These are phyloP conservation scores for Pseudoperonospora humuli DNA, from an alignment of 352 stramenopile genomes.

Conservation along the genomic window DNA sequence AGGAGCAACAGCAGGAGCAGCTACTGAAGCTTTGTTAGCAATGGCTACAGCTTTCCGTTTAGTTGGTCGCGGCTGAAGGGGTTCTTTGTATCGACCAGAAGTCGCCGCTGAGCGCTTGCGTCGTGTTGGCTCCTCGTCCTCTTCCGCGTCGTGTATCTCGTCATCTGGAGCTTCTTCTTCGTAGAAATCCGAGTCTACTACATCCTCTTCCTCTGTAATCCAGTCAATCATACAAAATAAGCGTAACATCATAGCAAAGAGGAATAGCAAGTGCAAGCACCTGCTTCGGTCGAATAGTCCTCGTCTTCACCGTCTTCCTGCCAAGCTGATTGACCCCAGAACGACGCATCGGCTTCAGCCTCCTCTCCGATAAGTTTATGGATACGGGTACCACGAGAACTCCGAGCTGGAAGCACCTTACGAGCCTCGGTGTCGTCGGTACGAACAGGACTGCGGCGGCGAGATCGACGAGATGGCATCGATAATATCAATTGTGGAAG, in stretches of 20 bases:
- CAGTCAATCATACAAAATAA: slow-evolving; percentile 2
- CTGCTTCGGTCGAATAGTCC: slow-evolving; percentile 85
- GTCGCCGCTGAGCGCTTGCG: slow-evolving; percentile 21
- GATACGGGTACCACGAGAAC: slow-evolving; percentile 70
- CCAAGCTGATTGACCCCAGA: slow-evolving; percentile 85
- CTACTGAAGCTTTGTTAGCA: not conserved
- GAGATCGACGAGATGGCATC: slow-evolving; percentile 8
- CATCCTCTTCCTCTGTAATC: slow-evolving; percentile 74
- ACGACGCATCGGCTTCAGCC: slow-evolving; percentile 79
- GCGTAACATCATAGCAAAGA: not conserved
- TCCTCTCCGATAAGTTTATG: slow-evolving; percentile 81
- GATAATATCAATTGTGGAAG: not conserved
- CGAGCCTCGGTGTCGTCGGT: slow-evolving; percentile 8
- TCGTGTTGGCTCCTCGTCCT: slow-evolving; percentile 30
- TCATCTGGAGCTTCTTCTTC: slow-evolving; percentile 74
- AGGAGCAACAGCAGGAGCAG: not conserved
- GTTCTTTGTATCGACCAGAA: slow-evolving; percentile 29
- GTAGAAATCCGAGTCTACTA: slow-evolving; percentile 87
- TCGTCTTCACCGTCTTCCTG: slow-evolving; percentile 75
- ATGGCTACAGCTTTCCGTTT: slow-evolving; percentile 7
- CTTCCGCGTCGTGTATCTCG: slow-evolving; percentile 60
- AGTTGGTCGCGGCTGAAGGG: slow-evolving; percentile 14
- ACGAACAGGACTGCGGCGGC: slow-evolving; percentile 7
- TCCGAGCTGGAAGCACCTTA: slow-evolving; percentile 50
- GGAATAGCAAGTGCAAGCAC: slow-evolving; percentile 16